Evolutionary conservation across 306 rosid species (phyloP), one percentile per base, ranked within the genome.

Genomic region (Styphnolobium japonicum): DNA sequence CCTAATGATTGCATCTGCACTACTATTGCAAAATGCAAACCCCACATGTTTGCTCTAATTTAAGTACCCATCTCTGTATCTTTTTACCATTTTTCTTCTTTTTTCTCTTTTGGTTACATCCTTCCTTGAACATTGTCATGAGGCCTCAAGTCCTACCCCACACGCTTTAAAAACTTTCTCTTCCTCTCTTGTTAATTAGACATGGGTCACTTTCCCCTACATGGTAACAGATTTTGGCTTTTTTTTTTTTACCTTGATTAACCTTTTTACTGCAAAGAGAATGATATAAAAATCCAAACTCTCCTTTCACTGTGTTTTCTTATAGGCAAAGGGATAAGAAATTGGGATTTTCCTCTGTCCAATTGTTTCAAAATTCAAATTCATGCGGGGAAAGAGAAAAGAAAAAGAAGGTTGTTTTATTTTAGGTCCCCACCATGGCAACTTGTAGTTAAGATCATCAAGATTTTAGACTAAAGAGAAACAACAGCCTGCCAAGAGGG

Each of bases 1-100:
- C 43, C 65, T 63, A 82, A 78, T 85, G 43, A 85, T 89, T 83
- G 80, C 82, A 33, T 58, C 56, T 70, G 58, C 62, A 84, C 76
- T 27, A 7, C 65, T 5, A 77, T 55, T 31, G 25, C 56, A 77
- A 76, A 77, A 45, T 31, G 25, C 56, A 77, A 76, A 72, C 81
- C 85, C 83, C 75, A 80, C 85, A 80, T 63, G 82, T 60, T 60
- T 63, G 52, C 72, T 76, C 75, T 18, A 61, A 76, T 75, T 75
- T 16, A 46, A 69, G 46, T 25, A 22, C 7, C 77, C 29, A 48
- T 40, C 22, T 10, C 16, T n/a, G 15, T 5, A 40, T 21, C 33
- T 34, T 77, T 52, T 62, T 15, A 31, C 19, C 57, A 33, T 3
- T 16, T 76, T 48, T 36, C 15, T 19, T 25, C 8, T 37, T 64